Base-by-base conservation (phyloP, 495 filamentous ascomycete species). In the Clohesyomyces aquaticus region DNA sequence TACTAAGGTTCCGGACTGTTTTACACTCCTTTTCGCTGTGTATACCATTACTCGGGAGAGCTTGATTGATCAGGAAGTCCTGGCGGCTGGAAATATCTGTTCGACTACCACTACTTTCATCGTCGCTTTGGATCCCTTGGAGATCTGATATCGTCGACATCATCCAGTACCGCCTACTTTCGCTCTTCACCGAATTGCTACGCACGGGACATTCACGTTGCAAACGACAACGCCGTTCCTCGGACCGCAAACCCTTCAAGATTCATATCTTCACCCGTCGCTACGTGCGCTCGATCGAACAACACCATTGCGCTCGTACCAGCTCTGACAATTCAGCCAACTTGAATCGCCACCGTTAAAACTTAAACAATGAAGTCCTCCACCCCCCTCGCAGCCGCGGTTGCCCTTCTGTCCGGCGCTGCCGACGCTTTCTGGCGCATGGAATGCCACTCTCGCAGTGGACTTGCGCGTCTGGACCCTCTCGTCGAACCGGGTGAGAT, bases 381-480 rank as follows among this genome's bases (percentile, higher is more conserved):
- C 26, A 52, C 63, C 6, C 45, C 38, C 11, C 25, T 60, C 43
- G 26, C 50, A 21, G 48, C 61, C 19, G 41, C 56, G 4, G 53
- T 61, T 14, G 60, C 59, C 38, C 41, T 64, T 16, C 48, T 68
- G 19, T 55, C 59, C 9, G 63, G 55, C 16, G 25, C 43, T 21
- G 55, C 80, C 35, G 68, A 82, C 65, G 92, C 89, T 35, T 96
- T 96, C 75, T 96, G 91, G 91, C 91, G 92, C 75, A 85, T 96
- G 79, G 87, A 87, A 54, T 96, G 92, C 72, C 85, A 80, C 61
- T 86, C 83, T 62, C 80, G 80, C 45, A 79, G 83, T 63, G 89
- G 84, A 67, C 62, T 90, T 71, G 82, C 78, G 49, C 79, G 82
- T 26, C 72, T 86, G 29, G 83, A 86, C 66, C 83, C 83, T 23